Base-by-base conservation (phyloP, 768 basidiomycete species). In the Pilatotrama ljubarskyi region DNA sequence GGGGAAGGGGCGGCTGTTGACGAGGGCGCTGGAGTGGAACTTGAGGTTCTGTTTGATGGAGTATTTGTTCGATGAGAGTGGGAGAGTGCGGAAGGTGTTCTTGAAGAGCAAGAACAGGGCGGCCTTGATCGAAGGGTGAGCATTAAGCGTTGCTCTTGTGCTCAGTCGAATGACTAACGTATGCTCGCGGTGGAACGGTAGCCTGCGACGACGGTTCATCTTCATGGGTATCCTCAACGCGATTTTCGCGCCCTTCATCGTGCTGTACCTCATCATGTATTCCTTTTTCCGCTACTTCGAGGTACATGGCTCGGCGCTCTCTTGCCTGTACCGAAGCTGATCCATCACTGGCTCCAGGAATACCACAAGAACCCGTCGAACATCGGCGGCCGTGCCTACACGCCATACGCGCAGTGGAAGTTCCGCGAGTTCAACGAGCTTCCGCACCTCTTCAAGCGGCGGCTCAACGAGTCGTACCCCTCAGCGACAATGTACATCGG, bases 201-300 rank as follows among this genome's bases (percentile, higher is more conserved):
- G 96, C 22, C 74, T 99, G 20, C 78, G 80, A 63, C 80, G 92
- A 57, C 84, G 97, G 2, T 91, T 99, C 70, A 87, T 98, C 61
- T 96, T 99, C 72, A 96, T 98, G 91, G 97, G 94, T 13, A 85
- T 97, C 53, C 72, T 99, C 55, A 99, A 99, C 66, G 95, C 93
- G 2, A 84, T 95, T 10, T 96, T 98, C 65, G 93, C 91, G 1
- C 97, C 97, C 0, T 96, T 98, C 76, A 98, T 99, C 68, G 91
- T 98, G 32, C 77, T 95, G 17, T 99, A 99, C 73, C 84, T 98
- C 42, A 75, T 98, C 40, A 92, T 98, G 87, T 99, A 97, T 72
- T 98, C 95, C 0, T 99, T 99, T 82, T 99, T 99, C 81, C 91
- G 96, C 3, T 99, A 99, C 73, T 99, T 99, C 62, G 97, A 99